Evolutionary conservation across 768 basidiomycete species (phyloP).

Genomic region (Rhodotorula toruloides): DNA sequence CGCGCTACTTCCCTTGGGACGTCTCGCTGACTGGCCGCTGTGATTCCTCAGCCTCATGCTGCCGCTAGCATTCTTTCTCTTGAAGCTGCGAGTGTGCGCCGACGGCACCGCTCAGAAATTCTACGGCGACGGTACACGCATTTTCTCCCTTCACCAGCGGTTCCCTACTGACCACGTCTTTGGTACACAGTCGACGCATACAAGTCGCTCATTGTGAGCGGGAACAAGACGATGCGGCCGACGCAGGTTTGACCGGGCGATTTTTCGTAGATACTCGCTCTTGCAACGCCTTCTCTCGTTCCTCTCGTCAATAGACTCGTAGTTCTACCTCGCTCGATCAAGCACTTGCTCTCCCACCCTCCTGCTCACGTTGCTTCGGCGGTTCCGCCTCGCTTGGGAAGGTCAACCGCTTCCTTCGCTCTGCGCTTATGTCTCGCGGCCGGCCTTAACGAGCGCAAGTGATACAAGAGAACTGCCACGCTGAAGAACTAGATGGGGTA

Average conservation of each 20-base stretch:
- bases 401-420: too few species aligned
- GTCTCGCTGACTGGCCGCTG: neutral
- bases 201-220: slow-evolving; percentile 39
- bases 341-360: too few species aligned
- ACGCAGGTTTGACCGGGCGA: slow-evolving; percentile 20
- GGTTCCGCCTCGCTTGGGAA: too few species aligned
- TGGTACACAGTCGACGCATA: slow-evolving; percentile 16
- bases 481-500: too few species aligned
- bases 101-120: slow-evolving; percentile 30
- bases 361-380: too few species aligned
- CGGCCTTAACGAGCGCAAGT: too few species aligned
- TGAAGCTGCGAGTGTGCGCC: slow-evolving; percentile 40
- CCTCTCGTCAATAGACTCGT: neutral
- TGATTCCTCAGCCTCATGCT: slow-evolving; percentile 4
- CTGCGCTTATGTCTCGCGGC: too few species aligned
- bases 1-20: too few species aligned
- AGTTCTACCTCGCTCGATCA: too few species aligned
- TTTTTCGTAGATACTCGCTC: too few species aligned
- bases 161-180: neutral
- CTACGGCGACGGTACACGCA: slow-evolving; percentile 36
- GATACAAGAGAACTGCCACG: too few species aligned
- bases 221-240: slow-evolving; percentile 31
- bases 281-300: neutral
- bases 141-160: neutral
- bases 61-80: slow-evolving; percentile 29